Evolutionary conservation across 106 monocot genomes (phyloP).

Genomic region (Allium fistulosum): DNA sequence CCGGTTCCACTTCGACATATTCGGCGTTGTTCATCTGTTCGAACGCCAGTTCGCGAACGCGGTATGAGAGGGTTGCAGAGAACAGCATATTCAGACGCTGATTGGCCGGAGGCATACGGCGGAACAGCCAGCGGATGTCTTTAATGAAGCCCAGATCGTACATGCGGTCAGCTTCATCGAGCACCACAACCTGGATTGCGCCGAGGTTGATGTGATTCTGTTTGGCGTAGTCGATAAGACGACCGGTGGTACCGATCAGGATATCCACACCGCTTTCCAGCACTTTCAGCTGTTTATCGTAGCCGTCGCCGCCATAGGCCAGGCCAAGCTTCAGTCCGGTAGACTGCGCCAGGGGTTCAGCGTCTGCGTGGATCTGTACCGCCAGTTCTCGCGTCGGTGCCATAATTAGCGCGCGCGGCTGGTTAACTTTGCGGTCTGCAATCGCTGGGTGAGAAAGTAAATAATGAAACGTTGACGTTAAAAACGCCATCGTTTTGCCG

Average conservation of each 20-base stretch:
- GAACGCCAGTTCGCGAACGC: too few species aligned
- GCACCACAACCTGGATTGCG: background rate
- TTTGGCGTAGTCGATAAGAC: background rate
- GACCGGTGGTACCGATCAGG: constrained; percentile 1
- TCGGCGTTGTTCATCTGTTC: too few species aligned
- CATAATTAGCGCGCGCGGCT: background rate
- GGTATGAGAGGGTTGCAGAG: too few species aligned
- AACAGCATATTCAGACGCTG: too few species aligned
- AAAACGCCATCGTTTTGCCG: background rate
- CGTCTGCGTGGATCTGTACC: background rate
- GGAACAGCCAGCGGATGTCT: too few species aligned
- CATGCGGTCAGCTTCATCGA: constrained; percentile 2
- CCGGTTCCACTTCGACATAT: too few species aligned
- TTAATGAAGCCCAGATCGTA: background rate
- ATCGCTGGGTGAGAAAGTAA: background rate
- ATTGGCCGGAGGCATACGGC: too few species aligned
- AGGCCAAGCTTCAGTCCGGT: background rate
- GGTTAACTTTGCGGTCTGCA: background rate
- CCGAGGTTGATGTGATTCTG: background rate
- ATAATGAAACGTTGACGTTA: too few species aligned
- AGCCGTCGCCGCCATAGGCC: background rate
- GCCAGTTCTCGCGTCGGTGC: background rate
- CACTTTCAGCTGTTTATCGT: background rate
- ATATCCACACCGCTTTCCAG: background rate
- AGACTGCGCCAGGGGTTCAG: background rate